Evolutionary conservation across 2,329 filamentous ascomycete genomes (phyloP).

Genomic region (Aureobasidium musti): DNA sequence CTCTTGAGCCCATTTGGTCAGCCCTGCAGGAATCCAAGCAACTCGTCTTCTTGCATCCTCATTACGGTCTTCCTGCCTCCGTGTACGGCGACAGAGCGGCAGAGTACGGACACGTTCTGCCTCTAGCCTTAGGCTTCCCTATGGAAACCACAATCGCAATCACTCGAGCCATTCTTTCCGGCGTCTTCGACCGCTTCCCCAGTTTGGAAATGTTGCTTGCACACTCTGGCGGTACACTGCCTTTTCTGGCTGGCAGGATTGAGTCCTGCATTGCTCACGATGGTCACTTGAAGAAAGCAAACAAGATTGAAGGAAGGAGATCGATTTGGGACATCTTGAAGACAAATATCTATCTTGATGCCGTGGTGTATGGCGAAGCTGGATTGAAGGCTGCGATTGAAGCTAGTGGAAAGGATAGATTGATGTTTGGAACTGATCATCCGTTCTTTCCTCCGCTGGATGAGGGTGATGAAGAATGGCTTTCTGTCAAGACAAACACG

Average conservation of each 20-base stretch:
- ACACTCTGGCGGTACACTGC: conserved; percentile 84
- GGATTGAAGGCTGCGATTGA: conserved; percentile 70
- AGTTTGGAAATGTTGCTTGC: conserved; percentile 74
- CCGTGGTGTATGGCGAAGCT: conserved; percentile 77
- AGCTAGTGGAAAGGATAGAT: conserved; percentile 65
- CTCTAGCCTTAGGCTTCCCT: conserved; percentile 82
- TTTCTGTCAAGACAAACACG: conserved; percentile 65
- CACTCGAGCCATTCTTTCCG: conserved; percentile 80
- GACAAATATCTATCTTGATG: conserved; percentile 83
- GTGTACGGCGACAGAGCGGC: conserved; percentile 73
- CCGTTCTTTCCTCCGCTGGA: conserved; percentile 80
- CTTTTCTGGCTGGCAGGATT: conserved; percentile 83
- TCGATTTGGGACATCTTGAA: conserved; percentile 65
- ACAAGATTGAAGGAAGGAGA: conserved; percentile 59
- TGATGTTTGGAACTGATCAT: conserved; percentile 82
- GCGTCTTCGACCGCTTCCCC: conserved; percentile 76
- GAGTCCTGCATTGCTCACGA: conserved; percentile 87
- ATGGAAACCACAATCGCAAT: conserved; percentile 92
- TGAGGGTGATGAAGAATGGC: conserved; percentile 65
- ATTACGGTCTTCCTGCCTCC: conserved; percentile 80
- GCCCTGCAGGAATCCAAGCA: conserved; percentile 66
- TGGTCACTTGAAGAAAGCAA: conserved; percentile 67
- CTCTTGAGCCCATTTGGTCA: conserved; percentile 69
- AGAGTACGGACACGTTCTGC: conserved; percentile 82
- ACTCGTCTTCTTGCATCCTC: conserved; percentile 82